Percentiles rank a stretch among this genome's conserved stretches.
These are phyloP conservation scores for Senecio squalidus DNA, from an alignment of 140 eudicot genomes.

Conservation along the genomic window DNA sequence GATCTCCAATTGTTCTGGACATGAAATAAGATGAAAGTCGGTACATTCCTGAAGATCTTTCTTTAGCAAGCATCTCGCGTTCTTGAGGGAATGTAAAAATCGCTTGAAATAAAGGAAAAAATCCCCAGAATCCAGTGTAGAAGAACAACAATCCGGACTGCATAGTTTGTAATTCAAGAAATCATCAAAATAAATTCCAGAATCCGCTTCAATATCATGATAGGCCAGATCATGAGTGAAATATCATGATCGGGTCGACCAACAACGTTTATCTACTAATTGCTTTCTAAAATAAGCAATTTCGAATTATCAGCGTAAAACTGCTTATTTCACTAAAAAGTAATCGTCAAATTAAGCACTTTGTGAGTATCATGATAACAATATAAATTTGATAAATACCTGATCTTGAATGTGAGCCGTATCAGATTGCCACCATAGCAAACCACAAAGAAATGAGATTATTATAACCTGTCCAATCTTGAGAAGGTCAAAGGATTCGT, in stretches of 20 bases:
- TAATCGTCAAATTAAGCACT: too few species aligned
- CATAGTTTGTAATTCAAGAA: slow-evolving; percentile 7
- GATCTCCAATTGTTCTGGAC: slow-evolving; percentile 34
- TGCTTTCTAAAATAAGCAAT: too few species aligned
- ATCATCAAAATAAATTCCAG: neutral
- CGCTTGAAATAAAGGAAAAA: slow-evolving; percentile 59
- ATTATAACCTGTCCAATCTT: slow-evolving; percentile 52
- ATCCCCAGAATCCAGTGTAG: slow-evolving; percentile 53
- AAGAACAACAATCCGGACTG: slow-evolving; percentile 75
- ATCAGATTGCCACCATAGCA: slow-evolving; percentile 78
- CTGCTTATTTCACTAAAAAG: too few species aligned
- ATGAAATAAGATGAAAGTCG: too few species aligned
- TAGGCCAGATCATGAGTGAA: too few species aligned
- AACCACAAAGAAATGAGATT: slow-evolving; percentile 49
- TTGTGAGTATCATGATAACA: neutral
- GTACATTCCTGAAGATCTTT: slow-evolving; percentile 70
- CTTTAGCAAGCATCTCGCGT: too few species aligned
- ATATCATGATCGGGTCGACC: too few species aligned
- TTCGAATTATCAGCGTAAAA: too few species aligned
- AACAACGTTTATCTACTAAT: too few species aligned
- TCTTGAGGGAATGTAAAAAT: slow-evolving; percentile 66
- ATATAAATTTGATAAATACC: slow-evolving; percentile 34
- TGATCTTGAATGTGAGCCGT: slow-evolving; percentile 66
- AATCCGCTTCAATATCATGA: too few species aligned
- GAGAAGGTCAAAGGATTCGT: slow-evolving; percentile 52